phyloP scores from a whole-genome alignment of 495 filamentous ascomycete genomes.

The Articulospora tetracladia region DNA sequence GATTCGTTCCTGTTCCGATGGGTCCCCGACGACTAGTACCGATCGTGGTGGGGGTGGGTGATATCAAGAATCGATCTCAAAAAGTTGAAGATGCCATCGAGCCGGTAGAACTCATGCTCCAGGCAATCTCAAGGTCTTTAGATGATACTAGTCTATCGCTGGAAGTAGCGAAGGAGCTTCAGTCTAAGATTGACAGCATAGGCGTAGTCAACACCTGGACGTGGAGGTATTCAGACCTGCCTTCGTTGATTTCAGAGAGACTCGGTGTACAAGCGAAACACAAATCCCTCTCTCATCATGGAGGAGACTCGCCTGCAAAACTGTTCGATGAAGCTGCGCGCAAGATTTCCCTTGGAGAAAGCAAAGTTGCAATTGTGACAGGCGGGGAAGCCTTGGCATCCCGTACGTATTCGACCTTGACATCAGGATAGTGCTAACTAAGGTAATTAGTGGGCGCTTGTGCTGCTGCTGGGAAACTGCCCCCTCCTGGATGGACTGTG shows the following conservation, averaged over 20 bases:
- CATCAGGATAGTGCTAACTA: constrained; percentile 25
- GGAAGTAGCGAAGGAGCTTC: constrained; percentile 26
- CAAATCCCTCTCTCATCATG: constrained; percentile 44
- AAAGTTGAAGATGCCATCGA: constrained; percentile 48
- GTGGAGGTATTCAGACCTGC: constrained; percentile 51
- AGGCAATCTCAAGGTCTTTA: constrained; percentile 41
- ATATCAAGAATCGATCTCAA: constrained; percentile 45
- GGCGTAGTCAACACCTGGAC: constrained; percentile 54
- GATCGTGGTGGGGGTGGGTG: constrained; percentile 50
- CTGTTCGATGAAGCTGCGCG: constrained; percentile 54
- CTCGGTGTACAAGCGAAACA: constrained; percentile 37
- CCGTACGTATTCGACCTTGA: constrained; percentile 29
- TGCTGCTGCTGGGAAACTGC: constrained; percentile 34
- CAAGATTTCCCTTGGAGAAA: constrained; percentile 40
- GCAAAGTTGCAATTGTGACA: constrained; percentile 46
- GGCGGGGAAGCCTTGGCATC: constrained; percentile 55
- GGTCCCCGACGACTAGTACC: constrained; percentile 23
- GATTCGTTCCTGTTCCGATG: not conserved
- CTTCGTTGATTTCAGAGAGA: constrained; percentile 37
- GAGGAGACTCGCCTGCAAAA: constrained; percentile 49
- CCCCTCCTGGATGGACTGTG: constrained; percentile 44
- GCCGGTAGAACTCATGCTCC: constrained; percentile 46
- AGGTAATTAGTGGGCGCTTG: constrained; percentile 26
- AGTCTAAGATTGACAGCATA: constrained; percentile 46
- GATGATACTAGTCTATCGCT: constrained; percentile 33